These are phyloP conservation scores for Bimuria novae-zelandiae DNA, from an alignment of 2,329 filamentous ascomycete species.

Conservation along the genomic window DNA sequence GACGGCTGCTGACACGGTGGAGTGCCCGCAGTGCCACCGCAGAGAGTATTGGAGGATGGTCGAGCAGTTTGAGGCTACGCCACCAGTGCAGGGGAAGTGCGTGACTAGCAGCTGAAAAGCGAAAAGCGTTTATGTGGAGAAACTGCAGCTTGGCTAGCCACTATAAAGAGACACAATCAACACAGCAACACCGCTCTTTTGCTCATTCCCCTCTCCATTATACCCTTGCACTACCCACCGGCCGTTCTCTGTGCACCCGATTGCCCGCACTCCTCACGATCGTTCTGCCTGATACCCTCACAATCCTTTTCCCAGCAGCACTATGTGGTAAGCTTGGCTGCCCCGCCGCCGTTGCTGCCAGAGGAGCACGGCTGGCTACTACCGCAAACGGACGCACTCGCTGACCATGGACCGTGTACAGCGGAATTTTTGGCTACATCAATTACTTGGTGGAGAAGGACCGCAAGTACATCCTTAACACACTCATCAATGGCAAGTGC, in stretches of 20 bases:
- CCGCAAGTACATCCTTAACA: slow-evolving; percentile 93
- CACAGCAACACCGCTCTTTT: slow-evolving; percentile 43
- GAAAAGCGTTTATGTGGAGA: slow-evolving; percentile 28
- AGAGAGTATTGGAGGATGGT: slow-evolving; percentile 28
- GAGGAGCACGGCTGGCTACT: slow-evolving; percentile 10
- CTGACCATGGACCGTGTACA: slow-evolving; percentile 47
- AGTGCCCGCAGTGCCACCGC: slow-evolving; percentile 10
- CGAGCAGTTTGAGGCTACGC: slow-evolving; percentile 24
- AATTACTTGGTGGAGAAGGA: slow-evolving; percentile 99
- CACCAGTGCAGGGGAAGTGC: slow-evolving; percentile 29
- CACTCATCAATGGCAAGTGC: slow-evolving; percentile 86
- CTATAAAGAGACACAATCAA: slow-evolving; percentile 43
- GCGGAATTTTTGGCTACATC: slow-evolving; percentile 97
- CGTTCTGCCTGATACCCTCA: slow-evolving; percentile 31
- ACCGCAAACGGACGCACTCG: slow-evolving; percentile 8
- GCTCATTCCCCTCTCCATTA: slow-evolving; percentile 29
- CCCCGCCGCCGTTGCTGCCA: slow-evolving; percentile 21
- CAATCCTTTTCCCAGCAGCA: slow-evolving; percentile 34
- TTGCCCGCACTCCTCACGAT: slow-evolving; percentile 25
- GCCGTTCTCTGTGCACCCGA: slow-evolving; percentile 15
- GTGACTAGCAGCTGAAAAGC: slow-evolving; percentile 33
- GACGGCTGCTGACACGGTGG: slow-evolving; percentile 12
- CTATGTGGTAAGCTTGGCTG: slow-evolving; percentile 46
- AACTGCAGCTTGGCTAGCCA: slow-evolving; percentile 29
- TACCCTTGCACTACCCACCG: not conserved